Evolutionary conservation across 208 protist species (phyloP).

Genomic region (Leishmania tropica): DNA sequence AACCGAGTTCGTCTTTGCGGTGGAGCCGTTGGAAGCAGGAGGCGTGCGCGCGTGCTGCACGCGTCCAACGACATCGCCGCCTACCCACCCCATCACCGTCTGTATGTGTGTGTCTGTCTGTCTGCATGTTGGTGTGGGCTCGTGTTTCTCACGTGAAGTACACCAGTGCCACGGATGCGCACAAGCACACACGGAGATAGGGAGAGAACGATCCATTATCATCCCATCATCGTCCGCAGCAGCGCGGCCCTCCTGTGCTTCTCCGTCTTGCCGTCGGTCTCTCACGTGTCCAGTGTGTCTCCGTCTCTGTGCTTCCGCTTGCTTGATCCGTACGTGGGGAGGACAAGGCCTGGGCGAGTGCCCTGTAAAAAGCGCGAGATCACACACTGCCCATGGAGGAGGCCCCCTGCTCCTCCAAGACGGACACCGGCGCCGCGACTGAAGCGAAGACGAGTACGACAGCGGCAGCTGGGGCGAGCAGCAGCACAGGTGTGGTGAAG

Average conservation of each 20-base stretch:
- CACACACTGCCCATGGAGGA: neutral
- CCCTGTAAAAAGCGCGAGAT: neutral
- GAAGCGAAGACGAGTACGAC: neutral
- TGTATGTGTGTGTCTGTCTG: neutral
- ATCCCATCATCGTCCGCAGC: too few relatives aligned
- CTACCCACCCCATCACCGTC: neutral
- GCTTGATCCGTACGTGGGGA: neutral
- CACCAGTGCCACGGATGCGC: neutral
- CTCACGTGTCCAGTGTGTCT: too few relatives aligned
- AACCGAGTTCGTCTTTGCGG: neutral
- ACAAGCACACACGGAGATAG: too few relatives aligned
- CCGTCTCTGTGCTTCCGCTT: neutral
- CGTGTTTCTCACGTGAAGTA: neutral
- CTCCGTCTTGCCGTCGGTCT: neutral
- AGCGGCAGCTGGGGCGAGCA: neutral
- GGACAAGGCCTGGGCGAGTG: neutral
- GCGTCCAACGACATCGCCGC: neutral
- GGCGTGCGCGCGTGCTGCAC: neutral
- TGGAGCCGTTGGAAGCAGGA: too few relatives aligned
- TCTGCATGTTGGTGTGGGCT: neutral
- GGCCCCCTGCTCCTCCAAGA: neutral
- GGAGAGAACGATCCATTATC: too few relatives aligned
- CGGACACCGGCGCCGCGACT: neutral
- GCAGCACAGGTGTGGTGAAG: neutral
- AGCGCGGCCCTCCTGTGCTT: too few relatives aligned